These are phyloP conservation scores for Vitis cinerea DNA, from an alignment of 164 flowering plant genomes.

Conservation along the genomic window DNA sequence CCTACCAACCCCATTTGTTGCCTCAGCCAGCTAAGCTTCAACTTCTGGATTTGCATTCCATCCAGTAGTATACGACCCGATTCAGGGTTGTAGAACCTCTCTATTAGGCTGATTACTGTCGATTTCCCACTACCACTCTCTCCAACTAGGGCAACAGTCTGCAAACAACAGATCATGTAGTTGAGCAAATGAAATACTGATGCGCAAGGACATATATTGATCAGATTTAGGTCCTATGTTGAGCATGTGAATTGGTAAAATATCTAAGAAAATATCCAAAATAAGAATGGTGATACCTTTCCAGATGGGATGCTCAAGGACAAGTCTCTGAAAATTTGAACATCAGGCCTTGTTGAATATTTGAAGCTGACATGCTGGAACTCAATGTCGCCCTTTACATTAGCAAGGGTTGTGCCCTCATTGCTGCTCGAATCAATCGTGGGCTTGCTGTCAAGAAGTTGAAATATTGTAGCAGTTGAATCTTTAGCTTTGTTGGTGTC, in stretches of 20 bases:
- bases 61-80: not conserved
- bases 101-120: not conserved
- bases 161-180: not conserved
- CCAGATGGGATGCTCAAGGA: constrained; percentile 26
- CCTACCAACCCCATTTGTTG: not conserved
- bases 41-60: not conserved
- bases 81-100: not conserved
- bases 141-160: too few relatives aligned
- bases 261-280: not conserved
- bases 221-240: too few relatives aligned
- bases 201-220: too few relatives aligned
- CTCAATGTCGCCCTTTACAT: constrained; percentile 23
- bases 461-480: constrained; percentile 27
- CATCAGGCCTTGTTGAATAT: constrained; percentile 26
- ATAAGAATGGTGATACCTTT: constrained; percentile 10
- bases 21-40: not conserved
- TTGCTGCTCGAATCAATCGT: constrained; percentile 27
- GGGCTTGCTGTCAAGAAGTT: constrained; percentile 24
- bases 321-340: constrained; percentile 25
- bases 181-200: not conserved
- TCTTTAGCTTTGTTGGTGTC: constrained; percentile 22
- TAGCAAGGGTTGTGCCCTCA: constrained; percentile 12
- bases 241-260: too few relatives aligned
- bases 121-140: too few relatives aligned
- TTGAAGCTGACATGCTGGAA: constrained; percentile 24